Conservation (phyloP, 345 rosid species). For the Noccaea caerulescens region DNA sequence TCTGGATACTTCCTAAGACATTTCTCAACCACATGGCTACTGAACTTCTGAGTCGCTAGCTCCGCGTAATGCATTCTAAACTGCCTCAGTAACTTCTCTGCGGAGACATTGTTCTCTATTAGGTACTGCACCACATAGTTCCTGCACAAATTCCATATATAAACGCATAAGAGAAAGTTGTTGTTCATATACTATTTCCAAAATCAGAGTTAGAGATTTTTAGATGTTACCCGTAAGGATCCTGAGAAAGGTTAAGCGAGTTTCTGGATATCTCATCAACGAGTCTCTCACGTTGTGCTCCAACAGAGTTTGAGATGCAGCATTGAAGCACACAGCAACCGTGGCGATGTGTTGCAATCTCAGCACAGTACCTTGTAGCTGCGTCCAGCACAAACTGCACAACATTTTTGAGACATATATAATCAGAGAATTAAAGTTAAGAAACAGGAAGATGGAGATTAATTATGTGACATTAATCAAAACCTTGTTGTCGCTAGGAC, state of each 20-base stretch:
- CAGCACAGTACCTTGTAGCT: slow-evolving; percentile 62
- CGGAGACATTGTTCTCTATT: slow-evolving; percentile 56
- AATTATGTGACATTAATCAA: not conserved
- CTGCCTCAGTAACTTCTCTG: slow-evolving; percentile 44
- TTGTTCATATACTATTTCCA: not conserved
- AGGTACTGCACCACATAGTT: slow-evolving; percentile 79
- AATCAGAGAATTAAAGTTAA: slow-evolving; percentile 9
- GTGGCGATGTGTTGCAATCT: slow-evolving; percentile 74
- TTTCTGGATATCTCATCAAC: slow-evolving; percentile 56
- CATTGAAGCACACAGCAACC: slow-evolving; percentile 80
- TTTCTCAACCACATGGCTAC: slow-evolving; percentile 68
- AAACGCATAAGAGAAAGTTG: slow-evolving; percentile 9
- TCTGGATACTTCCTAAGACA: slow-evolving; percentile 58
- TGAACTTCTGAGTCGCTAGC: slow-evolving; percentile 55
- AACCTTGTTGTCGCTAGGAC: slow-evolving; percentile 67
- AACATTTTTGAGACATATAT: not conserved
- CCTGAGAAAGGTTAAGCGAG: slow-evolving; percentile 65
- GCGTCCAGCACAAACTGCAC: slow-evolving; percentile 67
- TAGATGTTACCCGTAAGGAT: slow-evolving; percentile 67
- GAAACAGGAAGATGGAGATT: slow-evolving; percentile 19
- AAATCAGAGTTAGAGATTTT: not conserved
- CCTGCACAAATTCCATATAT: slow-evolving; percentile 33
- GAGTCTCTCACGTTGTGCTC: slow-evolving; percentile 54
- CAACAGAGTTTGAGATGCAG: slow-evolving; percentile 60
- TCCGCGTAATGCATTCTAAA: slow-evolving; percentile 59